phyloP scores from a whole-genome alignment of 2,329 filamentous ascomycete genomes.

The Talaromyces islandicus region DNA sequence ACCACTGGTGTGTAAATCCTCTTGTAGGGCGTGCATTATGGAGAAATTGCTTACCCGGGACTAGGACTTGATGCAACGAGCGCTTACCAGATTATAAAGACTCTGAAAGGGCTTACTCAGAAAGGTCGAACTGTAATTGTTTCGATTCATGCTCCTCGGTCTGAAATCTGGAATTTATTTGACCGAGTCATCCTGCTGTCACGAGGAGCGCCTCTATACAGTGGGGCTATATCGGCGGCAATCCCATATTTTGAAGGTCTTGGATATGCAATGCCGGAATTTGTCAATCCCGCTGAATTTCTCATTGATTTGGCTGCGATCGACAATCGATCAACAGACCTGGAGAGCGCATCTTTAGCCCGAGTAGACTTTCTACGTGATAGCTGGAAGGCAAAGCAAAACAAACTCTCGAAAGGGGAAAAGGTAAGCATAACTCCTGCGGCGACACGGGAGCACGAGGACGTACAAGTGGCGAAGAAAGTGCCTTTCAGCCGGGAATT shows the following conservation, averaged over 20 bases:
- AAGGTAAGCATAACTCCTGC: background rate
- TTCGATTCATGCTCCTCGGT: conserved; percentile 71
- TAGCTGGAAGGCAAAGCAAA: conserved; percentile 47
- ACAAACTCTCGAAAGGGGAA: conserved; percentile 7
- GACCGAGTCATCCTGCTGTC: conserved; percentile 66
- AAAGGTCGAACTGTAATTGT: conserved; percentile 67
- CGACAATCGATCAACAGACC: conserved; percentile 63
- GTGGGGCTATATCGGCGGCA: conserved; percentile 53
- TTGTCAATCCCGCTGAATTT: conserved; percentile 73
- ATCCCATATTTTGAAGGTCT: conserved; percentile 58
- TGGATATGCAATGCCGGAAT: conserved; percentile 59
- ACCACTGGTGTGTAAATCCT: conserved; percentile 54
- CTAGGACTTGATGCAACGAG: conserved; percentile 63
- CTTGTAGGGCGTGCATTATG: background rate
- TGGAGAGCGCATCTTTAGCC: conserved; percentile 54
- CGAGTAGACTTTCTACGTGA: conserved; percentile 57
- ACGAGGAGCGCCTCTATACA: conserved; percentile 62
- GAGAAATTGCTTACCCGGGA: background rate
- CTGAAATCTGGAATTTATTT: conserved; percentile 73
- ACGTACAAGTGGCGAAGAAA: conserved; percentile 28
- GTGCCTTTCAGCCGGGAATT: conserved; percentile 59
- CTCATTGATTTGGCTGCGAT: conserved; percentile 69
- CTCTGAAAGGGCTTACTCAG: conserved; percentile 60
- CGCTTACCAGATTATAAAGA: conserved; percentile 66
- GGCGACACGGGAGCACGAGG: background rate